These are phyloP conservation scores for Physcomitrium patens DNA, from an alignment of 225 moss, liverwort and hornwort genomes.

Conservation along the genomic window DNA sequence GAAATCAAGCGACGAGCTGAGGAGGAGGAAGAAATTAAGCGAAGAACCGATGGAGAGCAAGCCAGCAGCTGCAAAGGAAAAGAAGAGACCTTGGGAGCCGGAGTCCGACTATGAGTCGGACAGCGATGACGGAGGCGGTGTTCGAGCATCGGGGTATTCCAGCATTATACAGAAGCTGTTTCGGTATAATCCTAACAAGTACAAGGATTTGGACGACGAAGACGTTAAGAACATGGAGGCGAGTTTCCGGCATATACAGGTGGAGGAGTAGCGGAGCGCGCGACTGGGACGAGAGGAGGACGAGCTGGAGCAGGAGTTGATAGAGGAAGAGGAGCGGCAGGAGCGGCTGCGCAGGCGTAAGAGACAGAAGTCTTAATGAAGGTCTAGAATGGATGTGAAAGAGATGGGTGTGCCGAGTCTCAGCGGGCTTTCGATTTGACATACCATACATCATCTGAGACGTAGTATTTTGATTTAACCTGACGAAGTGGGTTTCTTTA, in stretches of 20 bases:
- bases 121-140: conserved; percentile 36
- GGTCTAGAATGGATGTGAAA: neutral
- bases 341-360: conserved; percentile 48
- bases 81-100: conserved; percentile 30
- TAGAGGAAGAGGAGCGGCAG: conserved; percentile 62
- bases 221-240: conserved; percentile 92
- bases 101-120: conserved; percentile 45
- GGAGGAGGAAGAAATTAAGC: neutral
- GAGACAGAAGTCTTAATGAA: conserved; percentile 42
- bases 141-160: conserved; percentile 49
- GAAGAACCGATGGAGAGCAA: conserved; percentile 33
- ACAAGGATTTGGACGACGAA: conserved; percentile 80
- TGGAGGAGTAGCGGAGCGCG: conserved; percentile 86
- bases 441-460: no score
- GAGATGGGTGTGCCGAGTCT: no score
- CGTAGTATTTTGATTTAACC: no score
- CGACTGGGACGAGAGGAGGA: conserved; percentile 64
- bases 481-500: no score
- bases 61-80: conserved; percentile 31
- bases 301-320: conserved; percentile 62
- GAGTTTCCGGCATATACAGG: conserved; percentile 85
- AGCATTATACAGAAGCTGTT: conserved; percentile 86
- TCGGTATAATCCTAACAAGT: conserved; percentile 83
- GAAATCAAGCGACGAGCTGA: no score
- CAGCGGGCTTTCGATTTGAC: no score